Percentiles rank a stretch among this genome's conserved stretches.
Conservation (phyloP, 441 rosid species). For the Pelargonium myrrhifolium region DNA sequence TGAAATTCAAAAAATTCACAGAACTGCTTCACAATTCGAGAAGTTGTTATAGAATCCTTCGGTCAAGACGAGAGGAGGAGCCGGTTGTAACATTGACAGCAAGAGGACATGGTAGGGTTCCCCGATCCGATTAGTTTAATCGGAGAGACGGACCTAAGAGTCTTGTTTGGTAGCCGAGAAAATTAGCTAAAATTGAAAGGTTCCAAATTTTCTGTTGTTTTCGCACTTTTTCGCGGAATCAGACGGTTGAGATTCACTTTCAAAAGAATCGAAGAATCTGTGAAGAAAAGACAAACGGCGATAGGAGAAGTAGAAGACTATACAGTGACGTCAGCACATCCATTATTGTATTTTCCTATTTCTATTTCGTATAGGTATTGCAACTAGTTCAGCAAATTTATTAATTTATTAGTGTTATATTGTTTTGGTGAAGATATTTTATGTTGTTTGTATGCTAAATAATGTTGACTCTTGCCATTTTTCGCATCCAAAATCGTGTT, state of each 20-base stretch:
- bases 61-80: constrained; percentile 18
- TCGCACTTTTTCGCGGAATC: constrained; percentile 3
- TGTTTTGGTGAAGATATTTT: not conserved
- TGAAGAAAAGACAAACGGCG: constrained; percentile 9
- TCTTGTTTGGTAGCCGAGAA: constrained; percentile 11
- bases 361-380: too few relatives aligned
- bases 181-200: constrained; percentile 16
- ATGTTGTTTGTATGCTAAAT: not conserved
- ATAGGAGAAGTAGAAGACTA: constrained; percentile 2
- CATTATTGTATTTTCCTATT: not conserved
- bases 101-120: constrained; percentile 13
- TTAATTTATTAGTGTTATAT: not conserved
- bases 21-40: constrained; percentile 12
- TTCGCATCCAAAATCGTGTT: not conserved
- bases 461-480: not conserved
- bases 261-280: constrained; percentile 9
- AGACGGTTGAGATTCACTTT: not conserved
- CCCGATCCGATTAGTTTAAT: constrained; percentile 4
- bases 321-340: not conserved
- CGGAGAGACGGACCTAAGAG: not conserved
- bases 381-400: not conserved
- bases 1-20: constrained; percentile 9
- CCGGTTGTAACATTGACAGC: constrained; percentile 26
- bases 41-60: constrained; percentile 18
- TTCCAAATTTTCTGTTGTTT: constrained; percentile 9